Conservation (phyloP, 768 basidiomycete genomes). For the Hirschioporus abietinus region DNA sequence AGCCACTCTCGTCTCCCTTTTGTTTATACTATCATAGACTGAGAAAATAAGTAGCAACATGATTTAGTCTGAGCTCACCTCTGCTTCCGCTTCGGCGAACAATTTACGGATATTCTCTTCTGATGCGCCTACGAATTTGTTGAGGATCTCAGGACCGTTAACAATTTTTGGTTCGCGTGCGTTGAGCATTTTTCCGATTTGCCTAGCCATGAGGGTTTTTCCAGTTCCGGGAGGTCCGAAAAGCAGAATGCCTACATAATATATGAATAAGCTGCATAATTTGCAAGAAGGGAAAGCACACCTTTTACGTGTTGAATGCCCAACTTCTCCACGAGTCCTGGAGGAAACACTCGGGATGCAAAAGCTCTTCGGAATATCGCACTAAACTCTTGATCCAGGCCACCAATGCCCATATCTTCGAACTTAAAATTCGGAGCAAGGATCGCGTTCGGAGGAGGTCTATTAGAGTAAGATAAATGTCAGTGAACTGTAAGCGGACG, state of each 20-base stretch:
- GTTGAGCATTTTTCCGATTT: constrained; percentile 99
- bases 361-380: constrained; percentile 98
- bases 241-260: constrained; percentile 72
- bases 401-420: constrained; percentile 99
- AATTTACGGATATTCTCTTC: constrained; percentile 98
- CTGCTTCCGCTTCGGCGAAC: constrained; percentile 97
- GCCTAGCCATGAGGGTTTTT: constrained; percentile 95
- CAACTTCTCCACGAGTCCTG: constrained; percentile 92
- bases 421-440: constrained; percentile 98
- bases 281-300: constrained; percentile 24
- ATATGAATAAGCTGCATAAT: not conserved
- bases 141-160: constrained; percentile 96
- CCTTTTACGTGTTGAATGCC: constrained; percentile 99
- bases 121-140: constrained; percentile 94
- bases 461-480: constrained; percentile 25
- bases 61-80: constrained; percentile 41
- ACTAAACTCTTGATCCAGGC: constrained; percentile 89
- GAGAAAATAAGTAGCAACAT: not conserved
- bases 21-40: constrained; percentile 72
- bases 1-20: constrained; percentile 92
- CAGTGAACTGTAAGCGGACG: constrained; percentile 3
- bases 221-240: constrained; percentile 98
- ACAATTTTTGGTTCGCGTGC: constrained; percentile 97
- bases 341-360: constrained; percentile 97
- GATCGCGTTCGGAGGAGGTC: constrained; percentile 90